Evolutionary conservation across 2,329 filamentous ascomycete species (phyloP).

Genomic region (Ceratocystis albifundus): DNA sequence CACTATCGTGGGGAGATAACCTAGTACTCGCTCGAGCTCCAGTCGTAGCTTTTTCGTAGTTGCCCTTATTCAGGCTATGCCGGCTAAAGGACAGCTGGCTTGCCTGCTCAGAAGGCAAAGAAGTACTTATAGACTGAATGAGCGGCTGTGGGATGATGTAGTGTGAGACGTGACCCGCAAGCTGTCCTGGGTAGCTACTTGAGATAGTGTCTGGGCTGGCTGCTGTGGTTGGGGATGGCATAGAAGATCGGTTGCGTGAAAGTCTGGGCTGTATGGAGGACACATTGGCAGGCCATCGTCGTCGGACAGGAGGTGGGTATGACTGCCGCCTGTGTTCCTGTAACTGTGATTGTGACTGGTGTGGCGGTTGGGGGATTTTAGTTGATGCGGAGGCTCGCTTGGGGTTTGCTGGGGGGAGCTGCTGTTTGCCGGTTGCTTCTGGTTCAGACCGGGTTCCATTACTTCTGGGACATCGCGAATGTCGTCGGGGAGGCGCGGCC

Average conservation of each 20-base stretch:
- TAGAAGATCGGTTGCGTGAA: conserved; percentile 22
- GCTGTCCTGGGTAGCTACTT: conserved; percentile 21
- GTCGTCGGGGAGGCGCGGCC: conserved; percentile 21
- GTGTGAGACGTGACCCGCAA: conserved; percentile 20
- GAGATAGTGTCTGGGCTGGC: background rate
- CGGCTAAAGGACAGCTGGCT: background rate
- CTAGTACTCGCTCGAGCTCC: conserved; percentile 11
- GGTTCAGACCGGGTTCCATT: conserved; percentile 9
- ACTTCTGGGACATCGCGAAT: conserved; percentile 21
- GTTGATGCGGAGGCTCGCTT: background rate
- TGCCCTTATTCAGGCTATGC: background rate
- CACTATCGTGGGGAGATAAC: conserved; percentile 23
- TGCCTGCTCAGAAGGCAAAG: background rate
- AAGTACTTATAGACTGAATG: conserved; percentile 19
- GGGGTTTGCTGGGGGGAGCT: background rate
- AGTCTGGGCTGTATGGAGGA: conserved; percentile 23
- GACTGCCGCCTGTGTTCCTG: conserved; percentile 2
- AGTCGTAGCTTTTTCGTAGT: background rate
- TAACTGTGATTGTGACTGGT: background rate
- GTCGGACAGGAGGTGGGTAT: conserved; percentile 20
- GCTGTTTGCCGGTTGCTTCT: background rate
- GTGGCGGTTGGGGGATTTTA: background rate
- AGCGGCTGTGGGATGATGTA: conserved; percentile 21
- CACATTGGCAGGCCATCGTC: conserved; percentile 19
- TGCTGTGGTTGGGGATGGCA: conserved; percentile 1